These are phyloP conservation scores for Macrocystidia cucumis DNA, from an alignment of 1,284 basidiomycete genomes.

Conservation along the genomic window DNA sequence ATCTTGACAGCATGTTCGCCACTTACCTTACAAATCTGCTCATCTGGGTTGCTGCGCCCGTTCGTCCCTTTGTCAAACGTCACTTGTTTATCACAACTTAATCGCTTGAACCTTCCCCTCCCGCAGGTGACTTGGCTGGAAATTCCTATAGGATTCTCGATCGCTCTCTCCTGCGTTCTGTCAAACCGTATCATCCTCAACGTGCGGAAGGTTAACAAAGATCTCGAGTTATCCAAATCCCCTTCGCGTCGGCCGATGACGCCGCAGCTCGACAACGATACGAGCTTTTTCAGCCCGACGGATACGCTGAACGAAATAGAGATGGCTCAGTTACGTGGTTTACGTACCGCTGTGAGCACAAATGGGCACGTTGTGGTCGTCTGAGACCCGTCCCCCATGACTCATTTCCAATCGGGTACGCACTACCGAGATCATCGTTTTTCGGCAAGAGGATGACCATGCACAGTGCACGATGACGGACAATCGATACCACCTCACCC, in stretches of 20 bases:
- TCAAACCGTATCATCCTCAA: slow-evolving; percentile 49
- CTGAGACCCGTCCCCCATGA: too few species aligned
- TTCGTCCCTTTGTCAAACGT: slow-evolving; percentile 18
- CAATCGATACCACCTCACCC: too few species aligned
- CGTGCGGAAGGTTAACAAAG: slow-evolving; percentile 34
- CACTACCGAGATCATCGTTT: too few species aligned
- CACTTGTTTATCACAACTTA: slow-evolving; percentile 4
- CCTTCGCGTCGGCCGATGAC: neutral
- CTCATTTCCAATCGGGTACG: too few species aligned
- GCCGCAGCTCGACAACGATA: neutral
- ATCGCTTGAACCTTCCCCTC: too few species aligned
- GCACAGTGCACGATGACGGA: too few species aligned
- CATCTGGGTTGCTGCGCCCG: slow-evolving; percentile 39
- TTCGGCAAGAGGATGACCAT: too few species aligned
- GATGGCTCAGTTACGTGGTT: slow-evolving; percentile 30
- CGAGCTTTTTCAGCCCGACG: slow-evolving; percentile 14
- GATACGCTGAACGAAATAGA: slow-evolving; percentile 25
- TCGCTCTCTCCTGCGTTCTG: slow-evolving; percentile 49
- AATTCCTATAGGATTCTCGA: slow-evolving; percentile 47
- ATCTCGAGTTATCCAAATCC: slow-evolving; percentile 16
- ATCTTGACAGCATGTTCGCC: slow-evolving; percentile 36
- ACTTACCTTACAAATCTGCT: slow-evolving; percentile 46
- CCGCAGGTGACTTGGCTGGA: slow-evolving; percentile 30
- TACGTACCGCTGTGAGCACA: too few species aligned
- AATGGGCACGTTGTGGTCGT: too few species aligned